phyloP scores from a whole-genome alignment of 176 grass and related monocot genomes.

The Elymus sibiricus region DNA sequence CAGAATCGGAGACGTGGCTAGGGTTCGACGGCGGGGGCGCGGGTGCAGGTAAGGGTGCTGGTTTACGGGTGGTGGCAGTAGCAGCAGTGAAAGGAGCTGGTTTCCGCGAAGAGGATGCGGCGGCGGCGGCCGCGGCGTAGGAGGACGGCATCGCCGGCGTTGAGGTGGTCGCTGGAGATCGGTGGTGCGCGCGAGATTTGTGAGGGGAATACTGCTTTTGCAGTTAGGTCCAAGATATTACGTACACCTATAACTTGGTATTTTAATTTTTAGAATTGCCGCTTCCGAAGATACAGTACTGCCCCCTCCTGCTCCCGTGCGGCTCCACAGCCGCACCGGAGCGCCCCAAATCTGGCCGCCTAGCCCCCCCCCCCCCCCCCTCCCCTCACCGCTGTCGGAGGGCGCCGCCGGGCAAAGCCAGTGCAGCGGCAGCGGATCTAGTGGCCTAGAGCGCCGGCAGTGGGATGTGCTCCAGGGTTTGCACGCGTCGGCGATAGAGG shows the following conservation, averaged over 20 bases:
- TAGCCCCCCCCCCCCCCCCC: too few species aligned
- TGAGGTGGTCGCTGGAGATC: slow-evolving; percentile 19
- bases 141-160: slow-evolving; percentile 43
- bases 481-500: too few species aligned
- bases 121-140: slow-evolving; percentile 39
- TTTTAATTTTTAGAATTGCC: neutral
- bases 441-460: too few species aligned
- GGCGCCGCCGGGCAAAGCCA: too few species aligned
- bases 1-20: slow-evolving; percentile 38
- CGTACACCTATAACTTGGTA: neutral
- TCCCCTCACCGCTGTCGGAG: too few species aligned
- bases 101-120: slow-evolving; percentile 36
- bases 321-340: too few species aligned
- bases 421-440: too few species aligned
- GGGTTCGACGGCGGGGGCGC: slow-evolving; percentile 22
- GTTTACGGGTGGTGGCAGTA: neutral
- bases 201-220: neutral
- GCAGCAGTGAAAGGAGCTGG: neutral
- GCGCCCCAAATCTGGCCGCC: too few species aligned
- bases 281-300: too few species aligned
- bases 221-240: slow-evolving; percentile 18
- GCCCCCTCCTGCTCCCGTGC: too few species aligned
- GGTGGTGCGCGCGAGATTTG: slow-evolving; percentile 31
- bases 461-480: too few species aligned
- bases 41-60: neutral